These are phyloP conservation scores for Toxicodendron radicans DNA, from an alignment of 345 rosid species.

Conservation along the genomic window DNA sequence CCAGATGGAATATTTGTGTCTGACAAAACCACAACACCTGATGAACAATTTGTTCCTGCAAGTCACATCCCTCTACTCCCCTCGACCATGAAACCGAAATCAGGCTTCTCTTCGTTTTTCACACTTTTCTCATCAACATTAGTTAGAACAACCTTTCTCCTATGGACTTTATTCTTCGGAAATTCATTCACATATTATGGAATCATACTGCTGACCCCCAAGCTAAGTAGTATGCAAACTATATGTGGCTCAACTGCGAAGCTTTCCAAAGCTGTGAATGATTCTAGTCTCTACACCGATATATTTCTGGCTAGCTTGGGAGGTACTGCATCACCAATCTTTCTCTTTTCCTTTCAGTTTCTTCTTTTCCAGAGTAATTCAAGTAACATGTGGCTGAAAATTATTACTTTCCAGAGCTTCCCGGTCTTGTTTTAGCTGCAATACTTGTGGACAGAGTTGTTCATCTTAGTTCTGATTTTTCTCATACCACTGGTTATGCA, in stretches of 20 bases:
- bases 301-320: conserved; percentile 40
- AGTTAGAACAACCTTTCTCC: conserved; percentile 44
- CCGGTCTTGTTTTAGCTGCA: conserved; percentile 57
- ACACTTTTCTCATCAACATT: conserved; percentile 50
- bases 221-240: conserved; percentile 39
- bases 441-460: conserved; percentile 49
- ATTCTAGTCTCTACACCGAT: conserved; percentile 31
- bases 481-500: conserved; percentile 46
- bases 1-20: conserved; percentile 54
- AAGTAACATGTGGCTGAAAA: neutral
- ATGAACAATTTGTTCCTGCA: conserved; percentile 14
- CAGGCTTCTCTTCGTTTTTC: conserved; percentile 33
- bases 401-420: conserved; percentile 42
- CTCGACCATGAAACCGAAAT: conserved; percentile 24
- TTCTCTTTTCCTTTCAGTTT: neutral
- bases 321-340: neutral
- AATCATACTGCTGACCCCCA: conserved; percentile 52
- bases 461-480: conserved; percentile 41
- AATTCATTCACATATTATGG: conserved; percentile 65
- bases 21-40: conserved; percentile 22
- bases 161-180: conserved; percentile 56
- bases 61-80: conserved; percentile 25
- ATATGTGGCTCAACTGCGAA: conserved; percentile 21
- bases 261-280: conserved; percentile 12
- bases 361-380: too few relatives aligned